Evolutionary conservation across 371 early-diverging fungal species (phyloP), one percentile per base, ranked within the genome.

Genomic region (Mucor piriformis): DNA sequence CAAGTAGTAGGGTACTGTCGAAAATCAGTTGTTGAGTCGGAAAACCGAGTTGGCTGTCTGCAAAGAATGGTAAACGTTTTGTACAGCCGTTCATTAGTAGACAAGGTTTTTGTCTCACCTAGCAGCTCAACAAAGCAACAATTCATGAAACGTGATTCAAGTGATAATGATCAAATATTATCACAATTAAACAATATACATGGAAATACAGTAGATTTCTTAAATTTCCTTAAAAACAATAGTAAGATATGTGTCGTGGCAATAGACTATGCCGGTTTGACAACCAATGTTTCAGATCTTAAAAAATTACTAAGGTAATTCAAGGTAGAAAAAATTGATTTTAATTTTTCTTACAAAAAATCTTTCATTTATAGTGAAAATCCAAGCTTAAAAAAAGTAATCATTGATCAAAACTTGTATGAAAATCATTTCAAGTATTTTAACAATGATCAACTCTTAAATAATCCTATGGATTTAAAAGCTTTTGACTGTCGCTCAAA

Each of bases 201-300:
- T 50, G 61, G 61, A 27, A 24, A 47, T 23, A 61, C 61, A 49
- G 18, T 35, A 37, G 63, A 57, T 52, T 56, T 63, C 35, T 47
- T 63, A 15, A 32, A 51, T 0, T 46, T 57, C 42, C 12, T 56
- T 10, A 51, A 51, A 23, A 42, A 44, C 27, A 57, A 53, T 29
- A 13, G 25, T 6, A 63, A 57, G 37, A 29, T 63, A n/a, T 57
- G 64, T 33, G 49, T 63, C 5, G 33, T 63, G 37, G 18, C 53
- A 43, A 48, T 57, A 8, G 53, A 63, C 42, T 63, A 63, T 53
- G 58, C 58, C 46, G 63, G 46, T n/a, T 46, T 63, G 16, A 51
- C 63, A 8, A 63, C 62, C n/a, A 56, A 62, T 34, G 8, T 1
- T 23, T 27, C 51, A 37, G 63, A 56, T 56, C 54, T 63, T 11